Evolutionary conservation across 768 basidiomycete species (phyloP).

Genomic region (Cystofilobasidium macerans): DNA sequence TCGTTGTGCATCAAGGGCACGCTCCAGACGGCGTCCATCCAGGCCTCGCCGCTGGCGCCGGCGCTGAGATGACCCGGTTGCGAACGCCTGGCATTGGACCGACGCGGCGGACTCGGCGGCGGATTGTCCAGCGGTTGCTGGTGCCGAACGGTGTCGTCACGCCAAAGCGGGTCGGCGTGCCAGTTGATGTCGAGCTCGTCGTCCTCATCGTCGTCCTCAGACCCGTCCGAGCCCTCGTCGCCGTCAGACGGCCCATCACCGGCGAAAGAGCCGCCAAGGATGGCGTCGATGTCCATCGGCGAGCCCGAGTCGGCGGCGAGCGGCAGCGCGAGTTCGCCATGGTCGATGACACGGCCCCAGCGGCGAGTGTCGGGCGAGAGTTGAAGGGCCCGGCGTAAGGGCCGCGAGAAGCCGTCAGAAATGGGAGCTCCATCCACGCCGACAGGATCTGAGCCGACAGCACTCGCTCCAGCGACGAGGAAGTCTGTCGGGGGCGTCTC

Average conservation of each 20-base stretch:
- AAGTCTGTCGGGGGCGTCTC: no score
- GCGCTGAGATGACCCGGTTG: not conserved
- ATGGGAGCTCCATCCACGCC: no score
- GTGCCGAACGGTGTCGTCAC: not conserved
- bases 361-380: no score
- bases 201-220: not conserved
- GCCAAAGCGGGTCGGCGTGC: not conserved
- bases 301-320: not conserved
- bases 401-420: no score
- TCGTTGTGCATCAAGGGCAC: not conserved
- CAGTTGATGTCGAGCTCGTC: not conserved
- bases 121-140: not conserved
- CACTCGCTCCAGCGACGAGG: no score
- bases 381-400: no score
- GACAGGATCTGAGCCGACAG: no score
- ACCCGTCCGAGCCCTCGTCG: not conserved
- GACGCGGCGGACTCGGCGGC: no score
- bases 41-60: not conserved
- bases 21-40: not conserved
- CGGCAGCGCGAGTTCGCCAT: not conserved
- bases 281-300: constrained; percentile 3
- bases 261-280: not conserved
- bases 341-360: not conserved
- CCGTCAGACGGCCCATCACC: not conserved
- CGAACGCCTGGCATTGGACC: not conserved